Evolutionary conservation across 1,284 basidiomycete genomes (phyloP).

Genomic region (Mycena sp.): DNA sequence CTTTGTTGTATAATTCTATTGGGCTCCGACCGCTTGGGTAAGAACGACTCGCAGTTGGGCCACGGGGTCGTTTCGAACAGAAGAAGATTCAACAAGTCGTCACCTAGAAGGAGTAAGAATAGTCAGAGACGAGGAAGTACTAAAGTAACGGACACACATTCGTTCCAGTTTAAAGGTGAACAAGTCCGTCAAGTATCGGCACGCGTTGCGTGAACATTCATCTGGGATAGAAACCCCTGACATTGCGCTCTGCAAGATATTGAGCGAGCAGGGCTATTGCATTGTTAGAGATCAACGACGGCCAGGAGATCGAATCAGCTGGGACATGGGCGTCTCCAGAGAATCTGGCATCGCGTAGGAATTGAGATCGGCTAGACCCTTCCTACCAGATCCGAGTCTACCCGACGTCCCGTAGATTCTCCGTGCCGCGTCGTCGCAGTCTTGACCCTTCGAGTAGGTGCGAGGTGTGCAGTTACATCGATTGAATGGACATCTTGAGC

Average conservation of each 20-base stretch:
- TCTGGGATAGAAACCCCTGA: constrained; percentile 6
- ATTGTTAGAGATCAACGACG: too few species aligned
- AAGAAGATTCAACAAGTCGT: constrained; percentile 9
- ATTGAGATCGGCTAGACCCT: too few species aligned
- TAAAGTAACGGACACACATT: constrained; percentile 1
- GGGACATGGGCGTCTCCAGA: too few species aligned
- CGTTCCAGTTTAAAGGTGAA: not conserved
- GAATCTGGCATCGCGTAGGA: too few species aligned
- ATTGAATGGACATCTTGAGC: too few species aligned
- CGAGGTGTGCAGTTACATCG: too few species aligned
- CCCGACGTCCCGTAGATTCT: too few species aligned
- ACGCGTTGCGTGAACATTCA: constrained; percentile 5
- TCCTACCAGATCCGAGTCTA: too few species aligned
- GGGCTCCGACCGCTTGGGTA: not conserved
- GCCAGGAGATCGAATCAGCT: too few species aligned
- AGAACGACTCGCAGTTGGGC: constrained; percentile 12
- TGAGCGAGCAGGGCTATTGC: constrained; percentile 1
- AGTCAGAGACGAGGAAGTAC: not conserved
- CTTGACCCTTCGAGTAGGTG: too few species aligned
- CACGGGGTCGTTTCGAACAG: constrained; percentile 16
- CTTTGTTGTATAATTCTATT: constrained; percentile 6
- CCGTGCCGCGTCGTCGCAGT: too few species aligned
- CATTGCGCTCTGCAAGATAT: constrained; percentile 6
- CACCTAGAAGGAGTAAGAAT: not conserved
- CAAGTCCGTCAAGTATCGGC: constrained; percentile 4